Percentiles rank a stretch among this genome's conserved stretches.
Evolutionary conservation across 305 asterid species (phyloP).

Genomic region (Fraxinus angustifolia): DNA sequence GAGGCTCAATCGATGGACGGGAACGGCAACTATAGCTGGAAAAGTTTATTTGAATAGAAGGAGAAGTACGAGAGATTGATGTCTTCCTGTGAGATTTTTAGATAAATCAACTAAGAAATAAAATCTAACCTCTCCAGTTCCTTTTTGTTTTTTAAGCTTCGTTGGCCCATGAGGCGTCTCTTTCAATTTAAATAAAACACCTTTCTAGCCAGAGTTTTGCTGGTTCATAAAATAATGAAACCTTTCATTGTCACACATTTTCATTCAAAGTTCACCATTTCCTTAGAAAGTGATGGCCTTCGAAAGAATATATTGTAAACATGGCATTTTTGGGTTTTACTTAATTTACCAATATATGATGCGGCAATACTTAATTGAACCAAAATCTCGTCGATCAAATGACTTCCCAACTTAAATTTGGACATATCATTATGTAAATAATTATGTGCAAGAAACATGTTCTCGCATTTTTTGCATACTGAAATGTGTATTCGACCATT

Average conservation of each 20-base stretch:
- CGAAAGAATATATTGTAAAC: not conserved
- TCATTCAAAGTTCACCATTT: not conserved
- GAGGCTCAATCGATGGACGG: too few species aligned
- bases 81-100: not conserved
- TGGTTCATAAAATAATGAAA: not conserved
- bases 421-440: too few species aligned
- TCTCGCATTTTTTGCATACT: not conserved
- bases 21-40: too few species aligned
- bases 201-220: not conserved
- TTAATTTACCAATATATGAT: too few species aligned
- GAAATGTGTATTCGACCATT: not conserved
- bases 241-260: not conserved
- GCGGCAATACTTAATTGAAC: too few species aligned
- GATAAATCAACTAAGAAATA: too few species aligned
- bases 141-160: not conserved
- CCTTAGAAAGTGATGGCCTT: not conserved
- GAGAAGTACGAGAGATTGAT: too few species aligned
- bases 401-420: too few species aligned
- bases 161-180: not conserved
- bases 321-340: not conserved
- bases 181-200: not conserved
- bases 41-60: too few species aligned
- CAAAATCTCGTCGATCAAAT: too few species aligned
- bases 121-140: not conserved
- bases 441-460: too few species aligned